Conservation (phyloP, 2,329 filamentous ascomycete species). For the Fusarium nisikadoi region DNA sequence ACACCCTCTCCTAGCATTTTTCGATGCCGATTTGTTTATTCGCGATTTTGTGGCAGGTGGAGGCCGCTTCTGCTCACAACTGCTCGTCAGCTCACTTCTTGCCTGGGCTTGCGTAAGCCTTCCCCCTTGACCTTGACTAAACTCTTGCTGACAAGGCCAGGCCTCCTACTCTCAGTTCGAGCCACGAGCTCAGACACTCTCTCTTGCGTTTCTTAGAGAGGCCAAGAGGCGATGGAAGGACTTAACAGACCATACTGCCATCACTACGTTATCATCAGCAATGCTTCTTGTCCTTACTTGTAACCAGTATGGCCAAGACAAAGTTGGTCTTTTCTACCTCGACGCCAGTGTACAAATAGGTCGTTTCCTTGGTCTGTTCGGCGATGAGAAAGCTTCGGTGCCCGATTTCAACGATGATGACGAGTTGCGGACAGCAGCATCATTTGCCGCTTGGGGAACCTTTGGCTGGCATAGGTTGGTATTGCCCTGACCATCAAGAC, state of each 20-base stretch:
- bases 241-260: fast-evolving
- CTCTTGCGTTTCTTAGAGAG: background rate
- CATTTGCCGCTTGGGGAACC: constrained; percentile 4
- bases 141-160: background rate
- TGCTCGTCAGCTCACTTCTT: constrained; percentile 15
- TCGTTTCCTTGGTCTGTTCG: background rate
- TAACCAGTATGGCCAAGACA: constrained; percentile 8
- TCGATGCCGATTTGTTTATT: constrained; percentile 10
- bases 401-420: background rate
- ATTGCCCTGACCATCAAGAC: fast-evolving
- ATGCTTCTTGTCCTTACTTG: constrained; percentile 8
- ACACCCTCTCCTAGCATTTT: constrained; percentile 11
- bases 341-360: constrained; percentile 9
- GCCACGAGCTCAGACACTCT: background rate
- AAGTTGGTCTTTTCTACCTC: background rate
- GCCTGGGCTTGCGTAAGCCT: constrained; percentile 20
- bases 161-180: constrained; percentile 22
- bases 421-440: background rate
- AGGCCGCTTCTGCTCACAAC: constrained; percentile 7
- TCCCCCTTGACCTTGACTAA: fast-evolving
- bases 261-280: background rate
- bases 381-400: fast-evolving
- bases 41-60: background rate
- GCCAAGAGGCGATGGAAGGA: constrained; percentile 4
- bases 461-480: constrained; percentile 24